Evolutionary conservation across 2,329 filamentous ascomycete genomes (phyloP).

Genomic region (Aspergillus costaricaensis): DNA sequence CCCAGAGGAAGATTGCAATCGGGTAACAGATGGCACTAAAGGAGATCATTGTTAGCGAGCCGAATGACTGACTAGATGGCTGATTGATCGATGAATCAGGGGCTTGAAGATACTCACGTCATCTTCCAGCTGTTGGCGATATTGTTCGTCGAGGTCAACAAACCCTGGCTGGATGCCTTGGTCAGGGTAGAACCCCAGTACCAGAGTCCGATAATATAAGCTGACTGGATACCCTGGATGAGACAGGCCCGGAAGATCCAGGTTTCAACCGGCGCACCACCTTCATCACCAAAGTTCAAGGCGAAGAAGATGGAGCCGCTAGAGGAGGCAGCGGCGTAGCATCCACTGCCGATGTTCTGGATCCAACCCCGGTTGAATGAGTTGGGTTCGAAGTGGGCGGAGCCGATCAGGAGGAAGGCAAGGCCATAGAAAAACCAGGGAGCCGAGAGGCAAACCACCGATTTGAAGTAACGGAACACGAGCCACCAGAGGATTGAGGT

Average conservation of each 20-base stretch:
- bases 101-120: conserved; percentile 28
- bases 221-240: conserved; percentile 66
- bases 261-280: conserved; percentile 60
- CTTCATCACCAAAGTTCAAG: conserved; percentile 66
- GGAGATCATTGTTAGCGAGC: conserved; percentile 21
- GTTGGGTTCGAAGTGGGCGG: conserved; percentile 55
- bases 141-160: conserved; percentile 34
- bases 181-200: conserved; percentile 63
- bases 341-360: conserved; percentile 60
- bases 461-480: conserved; percentile 59
- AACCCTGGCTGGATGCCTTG: conserved; percentile 44
- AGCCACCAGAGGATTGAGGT: conserved; percentile 64
- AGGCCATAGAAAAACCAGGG: conserved; percentile 65
- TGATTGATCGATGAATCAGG: conserved; percentile 9
- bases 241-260: conserved; percentile 68
- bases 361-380: conserved; percentile 51
- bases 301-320: conserved; percentile 66
- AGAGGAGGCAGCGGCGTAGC: conserved; percentile 63
- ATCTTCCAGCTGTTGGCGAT: conserved; percentile 47
- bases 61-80: no score
- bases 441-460: conserved; percentile 56
- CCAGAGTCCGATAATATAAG: conserved; percentile 65
- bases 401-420: conserved; percentile 62
- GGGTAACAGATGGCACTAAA: conserved; percentile 56
- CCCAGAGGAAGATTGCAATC: conserved; percentile 58